These are phyloP conservation scores for Salvia hispanica DNA, from an alignment of 257 asterid species.

Conservation along the genomic window DNA sequence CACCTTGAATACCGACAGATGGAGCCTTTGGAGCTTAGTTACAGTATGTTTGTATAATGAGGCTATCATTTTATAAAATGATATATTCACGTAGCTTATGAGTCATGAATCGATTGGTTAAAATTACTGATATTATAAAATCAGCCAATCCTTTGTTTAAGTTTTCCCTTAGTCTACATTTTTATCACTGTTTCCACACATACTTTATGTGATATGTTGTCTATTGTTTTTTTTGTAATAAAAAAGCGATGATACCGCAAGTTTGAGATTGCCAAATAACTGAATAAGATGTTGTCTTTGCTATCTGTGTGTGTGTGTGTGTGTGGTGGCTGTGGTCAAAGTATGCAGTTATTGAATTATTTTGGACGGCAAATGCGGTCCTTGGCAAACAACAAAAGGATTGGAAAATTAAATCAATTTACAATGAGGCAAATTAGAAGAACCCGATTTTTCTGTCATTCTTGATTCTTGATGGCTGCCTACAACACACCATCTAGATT, in stretches of 20 bases:
- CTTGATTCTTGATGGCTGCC: conserved; percentile 14
- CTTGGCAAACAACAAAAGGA: conserved; percentile 7
- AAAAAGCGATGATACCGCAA: conserved; percentile 1
- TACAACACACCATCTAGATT: conserved; percentile 3
- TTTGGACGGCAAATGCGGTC: conserved; percentile 1
- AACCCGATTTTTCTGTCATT: conserved; percentile 2
- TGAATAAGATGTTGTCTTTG: neutral
- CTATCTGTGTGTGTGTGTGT: no score
- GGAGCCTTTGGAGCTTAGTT: neutral
- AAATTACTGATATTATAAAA: conserved; percentile 1
- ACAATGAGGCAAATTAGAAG: conserved; percentile 15
- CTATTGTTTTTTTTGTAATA: conserved; percentile 9
- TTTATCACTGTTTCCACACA: neutral
- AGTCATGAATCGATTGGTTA: conserved; percentile 15
- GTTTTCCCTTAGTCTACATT: conserved; percentile 15
- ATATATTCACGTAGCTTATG: neutral
- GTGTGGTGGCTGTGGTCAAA: neutral
- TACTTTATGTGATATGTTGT: neutral
- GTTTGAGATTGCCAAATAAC: conserved; percentile 10
- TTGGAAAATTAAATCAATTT: conserved; percentile 12
- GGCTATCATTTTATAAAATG: conserved; percentile 1
- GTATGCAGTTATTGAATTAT: neutral
- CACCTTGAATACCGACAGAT: conserved; percentile 1
- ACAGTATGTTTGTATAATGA: conserved; percentile 3
- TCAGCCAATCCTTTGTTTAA: neutral